A percentile compares a stretch with the other conserved stretches of the same genome.
phyloP scores from a whole-genome alignment of 371 early-diverging fungal genomes.

The Blakeslea trispora region DNA sequence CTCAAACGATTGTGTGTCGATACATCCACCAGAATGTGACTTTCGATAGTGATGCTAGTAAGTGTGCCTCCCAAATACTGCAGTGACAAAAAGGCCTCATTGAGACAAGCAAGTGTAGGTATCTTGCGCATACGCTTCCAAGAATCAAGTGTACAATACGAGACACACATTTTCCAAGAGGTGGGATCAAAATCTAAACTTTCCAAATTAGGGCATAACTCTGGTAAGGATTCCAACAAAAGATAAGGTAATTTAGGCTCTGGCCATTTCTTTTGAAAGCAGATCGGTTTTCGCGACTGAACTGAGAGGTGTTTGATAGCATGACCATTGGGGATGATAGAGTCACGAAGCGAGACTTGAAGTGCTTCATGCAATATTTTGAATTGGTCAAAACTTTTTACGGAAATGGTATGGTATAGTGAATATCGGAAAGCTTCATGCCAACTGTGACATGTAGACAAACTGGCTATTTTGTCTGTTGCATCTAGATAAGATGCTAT shows the following conservation, averaged over 20 bases:
- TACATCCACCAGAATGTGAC: conserved; percentile 12
- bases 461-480: conserved; percentile 5
- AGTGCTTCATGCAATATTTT: conserved; percentile 4
- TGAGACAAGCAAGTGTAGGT: conserved; percentile 10
- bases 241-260: conserved; percentile 2
- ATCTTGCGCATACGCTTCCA: conserved; percentile 13
- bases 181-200: conserved; percentile 14
- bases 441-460: conserved; percentile 14
- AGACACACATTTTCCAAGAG: conserved; percentile 9
- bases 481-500: conserved; percentile 8
- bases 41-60: conserved; percentile 6
- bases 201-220: conserved; percentile 18
- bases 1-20: conserved; percentile 5
- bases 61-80: conserved; percentile 7
- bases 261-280: conserved; percentile 1
- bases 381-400: conserved; percentile 2
- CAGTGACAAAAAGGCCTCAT: conserved; percentile 10
- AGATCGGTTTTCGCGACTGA: conserved; percentile 1
- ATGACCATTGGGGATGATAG: conserved; percentile 7
- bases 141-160: not conserved
- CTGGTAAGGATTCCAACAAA: conserved; percentile 12
- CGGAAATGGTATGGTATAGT: conserved; percentile 6
- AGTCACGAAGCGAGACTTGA: no score
- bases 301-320: conserved; percentile 1
- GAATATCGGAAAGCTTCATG: conserved; percentile 13